Conservation (phyloP, 768 basidiomycete genomes). For the Trametes villosa region DNA sequence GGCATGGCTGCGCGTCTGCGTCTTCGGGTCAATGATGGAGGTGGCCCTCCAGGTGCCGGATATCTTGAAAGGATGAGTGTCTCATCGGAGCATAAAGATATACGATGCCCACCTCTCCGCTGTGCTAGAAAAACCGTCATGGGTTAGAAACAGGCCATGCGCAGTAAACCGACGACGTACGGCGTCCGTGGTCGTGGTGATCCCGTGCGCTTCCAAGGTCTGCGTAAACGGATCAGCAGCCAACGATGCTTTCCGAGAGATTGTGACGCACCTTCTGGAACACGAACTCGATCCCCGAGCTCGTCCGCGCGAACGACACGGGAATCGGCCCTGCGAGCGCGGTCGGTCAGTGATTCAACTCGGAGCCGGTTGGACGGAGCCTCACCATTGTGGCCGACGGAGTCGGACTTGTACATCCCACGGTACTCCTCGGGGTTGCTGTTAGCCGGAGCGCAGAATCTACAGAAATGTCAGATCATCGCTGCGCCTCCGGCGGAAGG, state of each 20-base stretch:
- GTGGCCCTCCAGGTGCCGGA: conserved; percentile 12
- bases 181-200: conserved; percentile 6
- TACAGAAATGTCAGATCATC: neutral
- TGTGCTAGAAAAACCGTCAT: neutral
- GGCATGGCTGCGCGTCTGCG: conserved; percentile 28
- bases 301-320: conserved; percentile 14
- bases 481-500: too few species aligned
- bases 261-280: conserved; percentile 18
- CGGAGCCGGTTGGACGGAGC: too few species aligned
- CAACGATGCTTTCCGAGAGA: too few species aligned
- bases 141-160: too few species aligned
- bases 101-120: neutral
- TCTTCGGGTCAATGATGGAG: conserved; percentile 25
- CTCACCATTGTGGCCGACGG: conserved; percentile 18
- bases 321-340: conserved; percentile 15
- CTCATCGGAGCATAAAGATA: neutral
- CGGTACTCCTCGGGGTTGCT: neutral
- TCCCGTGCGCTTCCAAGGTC: conserved; percentile 14
- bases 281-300: conserved; percentile 10
- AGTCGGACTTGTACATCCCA: neutral
- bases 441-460: neutral
- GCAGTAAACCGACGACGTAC: neutral
- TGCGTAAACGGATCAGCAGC: neutral
- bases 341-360: neutral
- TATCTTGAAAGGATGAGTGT: neutral